These are phyloP conservation scores for Diaporthe sp. DNA, from an alignment of 2,329 filamentous ascomycete genomes.

Conservation along the genomic window DNA sequence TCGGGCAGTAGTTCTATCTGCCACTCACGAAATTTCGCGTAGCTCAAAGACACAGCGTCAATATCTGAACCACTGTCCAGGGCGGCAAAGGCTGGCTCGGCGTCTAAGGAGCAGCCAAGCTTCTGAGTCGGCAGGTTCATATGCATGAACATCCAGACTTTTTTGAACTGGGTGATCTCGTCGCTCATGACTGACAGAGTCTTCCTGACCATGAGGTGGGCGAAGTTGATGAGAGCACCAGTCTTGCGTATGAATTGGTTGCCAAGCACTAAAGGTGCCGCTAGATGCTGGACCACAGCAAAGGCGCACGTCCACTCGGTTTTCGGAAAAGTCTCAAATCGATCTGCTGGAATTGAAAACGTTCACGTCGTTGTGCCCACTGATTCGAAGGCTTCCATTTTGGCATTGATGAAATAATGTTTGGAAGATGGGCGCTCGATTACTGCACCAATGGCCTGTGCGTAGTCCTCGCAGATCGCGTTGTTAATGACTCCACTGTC, in stretches of 20 bases:
- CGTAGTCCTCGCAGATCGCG: background rate
- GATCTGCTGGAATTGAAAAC: background rate
- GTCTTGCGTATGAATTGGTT: background rate
- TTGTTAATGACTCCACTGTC: background rate
- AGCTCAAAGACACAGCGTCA: background rate
- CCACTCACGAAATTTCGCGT: background rate
- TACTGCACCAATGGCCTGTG: background rate
- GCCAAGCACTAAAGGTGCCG: background rate
- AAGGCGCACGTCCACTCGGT: background rate
- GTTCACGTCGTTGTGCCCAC: background rate
- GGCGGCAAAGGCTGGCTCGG: background rate
- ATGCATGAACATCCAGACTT: background rate
- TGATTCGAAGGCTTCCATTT: background rate
- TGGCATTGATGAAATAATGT: background rate
- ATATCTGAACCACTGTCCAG: background rate
- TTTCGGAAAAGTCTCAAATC: background rate
- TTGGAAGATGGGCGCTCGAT: background rate
- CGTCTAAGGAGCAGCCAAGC: background rate
- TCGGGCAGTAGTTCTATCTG: background rate
- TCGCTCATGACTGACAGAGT: background rate
- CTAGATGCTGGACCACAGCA: background rate
- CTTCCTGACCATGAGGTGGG: background rate
- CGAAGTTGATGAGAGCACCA: background rate
- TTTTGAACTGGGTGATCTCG: background rate
- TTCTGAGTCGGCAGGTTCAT: background rate